These are phyloP conservation scores for Phaeosphaeria sp. DNA, from an alignment of 2,329 filamentous ascomycete species.

Conservation along the genomic window DNA sequence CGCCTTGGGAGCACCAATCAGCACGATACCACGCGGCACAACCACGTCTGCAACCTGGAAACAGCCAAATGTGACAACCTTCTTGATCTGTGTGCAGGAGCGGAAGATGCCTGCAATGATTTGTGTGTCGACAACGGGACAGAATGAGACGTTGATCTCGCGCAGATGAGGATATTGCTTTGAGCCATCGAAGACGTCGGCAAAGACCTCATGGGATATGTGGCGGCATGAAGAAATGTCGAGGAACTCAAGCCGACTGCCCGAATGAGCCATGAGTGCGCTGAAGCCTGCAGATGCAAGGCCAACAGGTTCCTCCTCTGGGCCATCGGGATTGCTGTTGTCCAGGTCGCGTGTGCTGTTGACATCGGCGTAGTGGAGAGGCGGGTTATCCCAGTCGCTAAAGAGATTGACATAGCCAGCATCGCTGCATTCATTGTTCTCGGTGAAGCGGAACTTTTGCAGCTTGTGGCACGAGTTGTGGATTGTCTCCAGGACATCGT, in stretches of 20 bases:
- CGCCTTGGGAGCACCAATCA: conserved; percentile 66
- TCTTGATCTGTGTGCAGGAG: conserved; percentile 64
- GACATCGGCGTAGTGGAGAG: conserved; percentile 74
- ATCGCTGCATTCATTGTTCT: conserved; percentile 79
- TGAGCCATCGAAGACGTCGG: conserved; percentile 70
- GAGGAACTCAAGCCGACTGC: conserved; percentile 67
- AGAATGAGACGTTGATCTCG: conserved; percentile 80
- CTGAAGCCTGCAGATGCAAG: conserved; percentile 77
- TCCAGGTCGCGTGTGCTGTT: conserved; percentile 80
- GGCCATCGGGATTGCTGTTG: conserved; percentile 69
- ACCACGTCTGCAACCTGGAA: conserved; percentile 64
- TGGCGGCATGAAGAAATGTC: conserved; percentile 87
- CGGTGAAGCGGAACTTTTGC: conserved; percentile 79
- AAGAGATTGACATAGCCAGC: conserved; percentile 76
- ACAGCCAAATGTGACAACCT: conserved; percentile 68
- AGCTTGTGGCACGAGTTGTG: conserved; percentile 72
- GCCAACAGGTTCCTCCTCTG: conserved; percentile 66
- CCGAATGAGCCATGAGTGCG: conserved; percentile 85
- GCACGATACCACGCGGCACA: conserved; percentile 63
- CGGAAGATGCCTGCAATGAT: conserved; percentile 69
- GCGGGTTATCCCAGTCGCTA: conserved; percentile 74
- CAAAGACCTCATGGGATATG: conserved; percentile 74
- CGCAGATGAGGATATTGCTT: conserved; percentile 70
- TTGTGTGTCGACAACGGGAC: conserved; percentile 69
- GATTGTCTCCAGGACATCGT: conserved; percentile 69